Evolutionary conservation across 2,329 filamentous ascomycete species (phyloP).

Genomic region (Trichoderma breve): DNA sequence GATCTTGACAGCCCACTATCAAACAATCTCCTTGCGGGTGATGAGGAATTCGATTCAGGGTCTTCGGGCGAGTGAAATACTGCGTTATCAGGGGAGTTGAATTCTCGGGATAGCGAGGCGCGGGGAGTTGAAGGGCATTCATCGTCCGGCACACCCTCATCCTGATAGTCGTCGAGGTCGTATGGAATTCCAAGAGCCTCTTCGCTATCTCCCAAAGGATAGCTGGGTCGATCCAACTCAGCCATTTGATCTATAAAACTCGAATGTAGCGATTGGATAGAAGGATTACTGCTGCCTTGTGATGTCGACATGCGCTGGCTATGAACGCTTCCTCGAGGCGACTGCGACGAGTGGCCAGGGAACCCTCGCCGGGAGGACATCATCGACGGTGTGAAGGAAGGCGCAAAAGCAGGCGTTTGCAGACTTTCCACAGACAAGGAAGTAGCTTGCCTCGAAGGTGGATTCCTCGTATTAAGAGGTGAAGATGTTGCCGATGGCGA

Average conservation of each 20-base stretch:
- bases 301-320: conserved; percentile 25
- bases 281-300: conserved; percentile 29
- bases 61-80: conserved; percentile 31
- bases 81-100: conserved; percentile 30
- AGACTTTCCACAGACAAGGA: conserved; percentile 31
- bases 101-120: conserved; percentile 47
- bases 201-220: conserved; percentile 49
- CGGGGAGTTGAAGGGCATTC: conserved; percentile 51
- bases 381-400: conserved; percentile 19
- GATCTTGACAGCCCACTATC: background rate
- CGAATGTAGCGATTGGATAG: conserved; percentile 27
- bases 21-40: conserved; percentile 13
- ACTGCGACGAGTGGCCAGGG: background rate
- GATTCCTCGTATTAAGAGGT: conserved; percentile 45
- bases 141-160: conserved; percentile 34
- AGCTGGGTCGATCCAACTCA: conserved; percentile 26
- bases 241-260: conserved; percentile 29
- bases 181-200: conserved; percentile 58
- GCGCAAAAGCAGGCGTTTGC: conserved; percentile 19
- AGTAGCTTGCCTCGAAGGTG: conserved; percentile 35
- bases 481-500: conserved; percentile 48
- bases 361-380: background rate
- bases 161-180: conserved; percentile 42
- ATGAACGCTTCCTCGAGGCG: conserved; percentile 24
- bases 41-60: conserved; percentile 22